Evolutionary conservation across 176 grass and related monocot genomes (phyloP), one percentile per base, ranked within the genome.

Genomic region (Poa annua): DNA sequence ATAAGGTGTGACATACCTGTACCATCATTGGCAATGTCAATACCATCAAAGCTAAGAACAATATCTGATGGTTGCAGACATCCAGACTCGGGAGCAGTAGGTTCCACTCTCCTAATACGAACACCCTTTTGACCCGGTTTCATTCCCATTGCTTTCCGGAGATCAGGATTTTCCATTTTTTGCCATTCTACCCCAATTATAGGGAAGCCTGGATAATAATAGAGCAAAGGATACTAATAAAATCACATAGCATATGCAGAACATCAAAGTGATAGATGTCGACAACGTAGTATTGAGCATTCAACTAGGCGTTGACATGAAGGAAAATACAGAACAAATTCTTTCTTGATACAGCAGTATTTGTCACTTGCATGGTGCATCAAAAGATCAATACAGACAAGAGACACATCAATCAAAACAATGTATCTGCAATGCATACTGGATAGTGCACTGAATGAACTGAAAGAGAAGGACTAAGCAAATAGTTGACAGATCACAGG

Each of bases 141-240:
- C 96, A 98, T 98, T 63, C 96, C 93, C 89, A 98, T 98, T 65
- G 96, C 87, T 55, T 93, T 98, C n/a, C 93, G 90, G 19, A 98
- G 85, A 88, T 98, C 91, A 70, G 96, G 96, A 80, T 98, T 98
- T 85, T 98, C 93, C 96, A 98, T 98, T 88, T 98, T 98, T 79
- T 98, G 96, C 96, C 93, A 98, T 84, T 98, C 96, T 76, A 98
- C 83, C 41, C 90, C 96, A 34, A 98, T 87, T 85, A 95, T 92
- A 85, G 96, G 96, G 59, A 95, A 98, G 19, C 96, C 96, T 98
- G 81, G 32, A 29, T 29, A 51, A 87, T 55, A 61, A 83, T 17
- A 39, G 24, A 15, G 52, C n/a, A 84, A 45, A 60, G 32, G 32
- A 53, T 78, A 77, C 44, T 81, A 14, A 82, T 26, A 24, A 77